Conservation (phyloP, 306 rosid genomes). For the Malus orientalis region DNA sequence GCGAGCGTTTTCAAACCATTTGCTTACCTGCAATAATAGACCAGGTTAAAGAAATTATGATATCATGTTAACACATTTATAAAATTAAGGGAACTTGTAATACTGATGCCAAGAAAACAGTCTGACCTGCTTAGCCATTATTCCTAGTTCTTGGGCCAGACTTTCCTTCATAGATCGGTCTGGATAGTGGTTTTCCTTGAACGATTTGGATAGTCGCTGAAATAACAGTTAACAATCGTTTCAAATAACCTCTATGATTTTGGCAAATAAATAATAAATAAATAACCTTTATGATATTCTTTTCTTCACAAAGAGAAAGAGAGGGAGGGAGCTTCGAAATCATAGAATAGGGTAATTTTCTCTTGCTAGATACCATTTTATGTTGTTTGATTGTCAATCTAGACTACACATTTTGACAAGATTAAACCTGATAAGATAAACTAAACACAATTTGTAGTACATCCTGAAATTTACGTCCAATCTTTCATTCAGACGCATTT, state of each 20-base stretch:
- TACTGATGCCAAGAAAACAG: constrained; percentile 3
- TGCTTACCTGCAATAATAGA: constrained; percentile 52
- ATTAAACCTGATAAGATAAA: neutral
- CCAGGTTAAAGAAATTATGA: neutral
- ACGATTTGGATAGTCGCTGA: constrained; percentile 66
- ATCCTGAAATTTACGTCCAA: too few relatives aligned
- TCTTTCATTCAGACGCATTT: too few relatives aligned
- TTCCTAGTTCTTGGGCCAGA: constrained; percentile 75
- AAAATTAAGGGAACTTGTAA: neutral
- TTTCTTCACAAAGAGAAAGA: neutral
- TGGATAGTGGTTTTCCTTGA: constrained; percentile 85
- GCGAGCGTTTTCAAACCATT: constrained; percentile 86
- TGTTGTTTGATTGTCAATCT: too few relatives aligned
- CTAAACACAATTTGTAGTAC: too few relatives aligned
- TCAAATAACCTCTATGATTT: neutral
- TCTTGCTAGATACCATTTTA: too few relatives aligned
- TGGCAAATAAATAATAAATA: neutral
- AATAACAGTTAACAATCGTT: neutral
- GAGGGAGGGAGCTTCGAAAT: neutral
- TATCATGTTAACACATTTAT: neutral
- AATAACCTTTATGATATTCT: neutral
- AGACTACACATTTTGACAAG: neutral
- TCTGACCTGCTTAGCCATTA: constrained; percentile 60
- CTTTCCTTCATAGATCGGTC: constrained; percentile 59
- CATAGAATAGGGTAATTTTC: neutral